These are phyloP conservation scores for Phellopilus nigrolimitatus DNA, from an alignment of 1,284 basidiomycete genomes.

Conservation along the genomic window DNA sequence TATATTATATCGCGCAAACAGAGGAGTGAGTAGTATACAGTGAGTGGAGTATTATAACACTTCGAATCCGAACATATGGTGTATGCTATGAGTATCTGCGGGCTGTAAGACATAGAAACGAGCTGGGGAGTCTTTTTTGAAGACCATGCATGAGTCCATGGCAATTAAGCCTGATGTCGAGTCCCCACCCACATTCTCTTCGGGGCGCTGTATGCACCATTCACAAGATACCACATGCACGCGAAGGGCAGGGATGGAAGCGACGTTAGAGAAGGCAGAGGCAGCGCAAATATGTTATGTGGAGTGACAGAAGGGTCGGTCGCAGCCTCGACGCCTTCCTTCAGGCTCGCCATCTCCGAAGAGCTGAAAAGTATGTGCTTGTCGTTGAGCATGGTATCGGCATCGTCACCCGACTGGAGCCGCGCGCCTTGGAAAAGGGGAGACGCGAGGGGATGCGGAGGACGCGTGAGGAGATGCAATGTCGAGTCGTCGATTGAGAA, in stretches of 20 bases:
- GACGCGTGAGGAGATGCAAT: slow-evolving; percentile 30
- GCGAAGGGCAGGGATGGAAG: slow-evolving; percentile 3
- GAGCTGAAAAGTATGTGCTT: slow-evolving; percentile 5
- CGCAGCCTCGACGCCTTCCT: slow-evolving; percentile 6
- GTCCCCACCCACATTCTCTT: slow-evolving; percentile 1
- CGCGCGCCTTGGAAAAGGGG: slow-evolving; percentile 30
- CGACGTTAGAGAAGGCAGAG: too few species aligned
- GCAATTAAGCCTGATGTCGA: not conserved
- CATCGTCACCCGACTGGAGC: not conserved
- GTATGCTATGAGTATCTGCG: not conserved
- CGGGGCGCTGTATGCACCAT: slow-evolving; percentile 9
- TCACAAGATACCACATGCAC: slow-evolving; percentile 15
- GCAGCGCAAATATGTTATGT: slow-evolving; percentile 9
- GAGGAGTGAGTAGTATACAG: not conserved
- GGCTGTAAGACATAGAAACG: not conserved
- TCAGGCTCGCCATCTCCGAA: not conserved
- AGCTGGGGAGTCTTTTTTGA: not conserved
- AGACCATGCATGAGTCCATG: not conserved
- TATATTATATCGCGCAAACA: too few species aligned
- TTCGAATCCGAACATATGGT: not conserved
- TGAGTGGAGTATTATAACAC: not conserved
- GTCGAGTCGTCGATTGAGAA: slow-evolving; percentile 34
- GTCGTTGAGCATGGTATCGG: not conserved
- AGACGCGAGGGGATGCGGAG: slow-evolving; percentile 26
- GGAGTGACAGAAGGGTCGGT: slow-evolving; percentile 6